Evolutionary conservation across 331 rosid genomes (phyloP), one percentile per base, ranked within the genome.

Genomic region (Ulmus americana): DNA sequence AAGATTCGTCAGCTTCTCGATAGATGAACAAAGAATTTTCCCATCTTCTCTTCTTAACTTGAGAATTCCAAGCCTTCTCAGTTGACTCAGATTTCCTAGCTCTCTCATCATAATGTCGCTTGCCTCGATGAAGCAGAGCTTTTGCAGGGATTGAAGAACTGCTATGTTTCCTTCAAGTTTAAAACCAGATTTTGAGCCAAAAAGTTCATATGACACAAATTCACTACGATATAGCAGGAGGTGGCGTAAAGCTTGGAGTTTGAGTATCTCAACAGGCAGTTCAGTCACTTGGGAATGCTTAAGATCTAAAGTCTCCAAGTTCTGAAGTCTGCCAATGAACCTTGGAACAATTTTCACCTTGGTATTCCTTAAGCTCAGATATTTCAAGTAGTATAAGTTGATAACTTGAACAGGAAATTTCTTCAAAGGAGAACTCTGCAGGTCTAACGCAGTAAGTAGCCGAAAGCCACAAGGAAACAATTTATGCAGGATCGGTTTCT

Each of bases 291-390:
- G 22, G 44, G 82, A 62, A 48, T 72, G 64, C 46, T 77, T 77
- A 1, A 72, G 78, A 59, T 77, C 78, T 6, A 77, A 49, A 7
- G 75, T 77, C 70, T 77, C 65, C 8, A 77, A 69, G 46, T 68
- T 68, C 39, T 56, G 78, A 57, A 77, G 78, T 58, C 63, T 63
- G 50, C 69, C 74, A n/a, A 77, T 72, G 6, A 6, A 40, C 10
- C 43, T 58, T 28, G 82, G 82, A 50, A 77, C 13, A 1, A 13
- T 41, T 77, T 45, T 72, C 58, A 77, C 67, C 42, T 56, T 72
- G 51, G 82, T 77, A 1, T 48, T 12, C 59, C 69, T 73, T 59
- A 77, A 46, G 69, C 78, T 77, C 46, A 77, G 68, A 47, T 68
- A 77, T 13, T 62, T 67, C 18, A 72, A 14, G 62, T 44, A 61